Conservation (phyloP, 163 green algal genomes). For the Chlorella variabilis region DNA sequence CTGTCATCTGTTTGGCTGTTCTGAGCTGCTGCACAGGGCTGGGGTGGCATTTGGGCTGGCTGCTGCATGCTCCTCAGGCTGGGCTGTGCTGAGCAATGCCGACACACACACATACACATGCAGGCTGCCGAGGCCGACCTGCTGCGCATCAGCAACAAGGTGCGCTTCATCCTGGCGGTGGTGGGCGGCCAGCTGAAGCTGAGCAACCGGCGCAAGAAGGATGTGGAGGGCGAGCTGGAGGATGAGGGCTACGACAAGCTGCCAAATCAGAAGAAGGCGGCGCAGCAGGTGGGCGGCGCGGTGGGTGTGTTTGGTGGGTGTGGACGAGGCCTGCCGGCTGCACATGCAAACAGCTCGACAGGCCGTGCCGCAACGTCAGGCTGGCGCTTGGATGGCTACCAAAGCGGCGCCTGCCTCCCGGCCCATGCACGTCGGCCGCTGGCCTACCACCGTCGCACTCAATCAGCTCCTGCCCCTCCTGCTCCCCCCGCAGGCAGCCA, state of each 20-base stretch:
- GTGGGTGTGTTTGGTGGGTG: not conserved
- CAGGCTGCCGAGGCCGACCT: slow-evolving; percentile 82
- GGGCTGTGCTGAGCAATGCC: no score
- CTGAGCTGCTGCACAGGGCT: no score
- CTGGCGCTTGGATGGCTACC: no score
- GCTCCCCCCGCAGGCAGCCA: not conserved
- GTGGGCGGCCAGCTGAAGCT: slow-evolving; percentile 84
- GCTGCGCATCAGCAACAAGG: slow-evolving; percentile 82
- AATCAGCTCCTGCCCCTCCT: no score
- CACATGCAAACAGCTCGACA: not conserved
- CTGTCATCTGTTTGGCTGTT: no score
- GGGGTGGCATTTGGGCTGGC: no score
- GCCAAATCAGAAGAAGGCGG: slow-evolving; percentile 20
- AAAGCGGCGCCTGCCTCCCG: no score
- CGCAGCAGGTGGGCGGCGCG: not conserved
- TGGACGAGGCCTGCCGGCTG: not conserved
- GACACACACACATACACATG: no score
- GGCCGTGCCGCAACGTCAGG: not conserved
- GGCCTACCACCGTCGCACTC: no score
- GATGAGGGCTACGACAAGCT: slow-evolving; percentile 79
- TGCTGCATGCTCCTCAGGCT: no score
- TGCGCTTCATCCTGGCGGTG: slow-evolving; percentile 96
- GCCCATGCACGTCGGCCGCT: no score
- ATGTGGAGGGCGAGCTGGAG: slow-evolving; percentile 90
- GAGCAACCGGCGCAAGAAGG: slow-evolving; percentile 85